phyloP scores from a whole-genome alignment of 306 rosid species.

The Fragaria ananassa region DNA sequence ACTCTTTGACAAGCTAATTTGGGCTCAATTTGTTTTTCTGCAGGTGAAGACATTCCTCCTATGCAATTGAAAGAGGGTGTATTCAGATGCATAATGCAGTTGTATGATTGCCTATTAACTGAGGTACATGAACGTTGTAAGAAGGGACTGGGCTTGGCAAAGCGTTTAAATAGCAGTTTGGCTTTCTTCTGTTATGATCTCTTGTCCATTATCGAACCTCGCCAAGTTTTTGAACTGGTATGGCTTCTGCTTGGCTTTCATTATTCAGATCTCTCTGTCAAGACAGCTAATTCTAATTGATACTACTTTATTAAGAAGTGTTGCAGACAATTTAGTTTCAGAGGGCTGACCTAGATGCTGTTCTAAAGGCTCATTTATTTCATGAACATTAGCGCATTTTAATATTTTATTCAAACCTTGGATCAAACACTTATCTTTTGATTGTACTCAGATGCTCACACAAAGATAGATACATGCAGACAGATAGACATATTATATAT shows the following conservation, averaged over 20 bases:
- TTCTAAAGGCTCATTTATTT: not conserved
- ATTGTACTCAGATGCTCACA: not conserved
- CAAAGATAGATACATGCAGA: not conserved
- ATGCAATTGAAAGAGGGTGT: slow-evolving; percentile 99
- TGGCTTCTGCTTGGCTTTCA: slow-evolving; percentile 27
- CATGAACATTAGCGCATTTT: not conserved
- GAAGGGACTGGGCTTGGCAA: slow-evolving; percentile 94
- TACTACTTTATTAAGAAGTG: not conserved
- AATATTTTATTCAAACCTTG: not conserved
- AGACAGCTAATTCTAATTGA: not conserved
- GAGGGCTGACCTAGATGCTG: not conserved
- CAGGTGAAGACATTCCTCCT: slow-evolving; percentile 98
- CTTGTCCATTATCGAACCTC: slow-evolving; percentile 89
- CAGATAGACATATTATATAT: not conserved
- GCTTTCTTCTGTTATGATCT: slow-evolving; percentile 98
- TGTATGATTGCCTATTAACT: slow-evolving; percentile 96
- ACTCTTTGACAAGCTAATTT: slow-evolving; percentile 9
- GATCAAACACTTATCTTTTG: not conserved
- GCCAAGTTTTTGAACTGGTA: slow-evolving; percentile 98
- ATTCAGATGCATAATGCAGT: slow-evolving; percentile 94
- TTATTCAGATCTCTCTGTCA: not conserved
- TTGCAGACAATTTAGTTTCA: not conserved
- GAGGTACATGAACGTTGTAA: slow-evolving; percentile 99
- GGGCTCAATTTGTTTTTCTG: slow-evolving; percentile 13
- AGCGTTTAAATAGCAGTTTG: slow-evolving; percentile 94